Evolutionary conservation across 345 rosid genomes (phyloP).

Genomic region (Cochlearia excelsa): DNA sequence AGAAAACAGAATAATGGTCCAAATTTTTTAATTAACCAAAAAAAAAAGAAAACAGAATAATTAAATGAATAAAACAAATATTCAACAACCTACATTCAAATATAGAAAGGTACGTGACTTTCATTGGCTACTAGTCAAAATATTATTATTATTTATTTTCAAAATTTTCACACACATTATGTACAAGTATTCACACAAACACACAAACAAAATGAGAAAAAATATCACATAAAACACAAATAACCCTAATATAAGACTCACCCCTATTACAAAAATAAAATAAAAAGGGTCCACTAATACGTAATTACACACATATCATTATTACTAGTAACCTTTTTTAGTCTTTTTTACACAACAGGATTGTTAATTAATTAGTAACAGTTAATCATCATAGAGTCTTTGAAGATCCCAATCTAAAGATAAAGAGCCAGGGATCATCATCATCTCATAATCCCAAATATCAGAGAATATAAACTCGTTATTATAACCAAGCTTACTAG

Average conservation of each 20-base stretch:
- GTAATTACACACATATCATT: conserved; percentile 19
- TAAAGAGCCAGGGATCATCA: conserved; percentile 31
- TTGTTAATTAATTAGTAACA: not conserved
- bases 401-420: conserved; percentile 32
- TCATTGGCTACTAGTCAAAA: conserved; percentile 16
- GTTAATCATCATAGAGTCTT: conserved; percentile 28
- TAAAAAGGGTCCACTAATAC: conserved; percentile 28
- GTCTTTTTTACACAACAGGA: not conserved
- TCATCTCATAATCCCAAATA: conserved; percentile 41
- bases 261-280: conserved; percentile 21
- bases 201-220: not conserved
- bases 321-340: conserved; percentile 8
- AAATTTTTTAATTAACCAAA: too few relatives aligned
- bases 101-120: conserved; percentile 7
- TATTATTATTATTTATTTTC: not conserved
- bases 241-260: conserved; percentile 29
- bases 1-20: too few relatives aligned
- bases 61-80: too few relatives aligned
- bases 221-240: conserved; percentile 6
- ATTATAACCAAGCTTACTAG: conserved; percentile 28
- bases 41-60: too few relatives aligned
- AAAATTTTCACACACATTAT: conserved; percentile 1
- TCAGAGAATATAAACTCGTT: conserved; percentile 52
- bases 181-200: conserved; percentile 26
- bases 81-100: conserved; percentile 13